Conservation (phyloP, 2,329 filamentous ascomycete genomes). For the Escovopsis sp. region DNA sequence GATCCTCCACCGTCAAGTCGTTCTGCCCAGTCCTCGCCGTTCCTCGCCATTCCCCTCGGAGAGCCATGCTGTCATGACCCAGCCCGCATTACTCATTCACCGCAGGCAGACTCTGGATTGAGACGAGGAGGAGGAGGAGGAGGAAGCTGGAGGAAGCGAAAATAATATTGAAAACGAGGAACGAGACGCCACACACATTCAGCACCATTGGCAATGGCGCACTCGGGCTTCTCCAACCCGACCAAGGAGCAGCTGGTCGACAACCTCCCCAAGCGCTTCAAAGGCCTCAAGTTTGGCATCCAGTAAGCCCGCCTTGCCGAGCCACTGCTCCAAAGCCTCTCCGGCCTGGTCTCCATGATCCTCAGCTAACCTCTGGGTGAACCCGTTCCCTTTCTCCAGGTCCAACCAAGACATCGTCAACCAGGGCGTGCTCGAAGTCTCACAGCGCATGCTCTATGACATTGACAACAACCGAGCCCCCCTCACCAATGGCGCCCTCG, state of each 20-base stretch:
- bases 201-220: slow-evolving; percentile 2
- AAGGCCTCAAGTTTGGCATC: slow-evolving; percentile 86
- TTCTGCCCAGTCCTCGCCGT: background rate
- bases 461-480: slow-evolving; percentile 64
- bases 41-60: background rate
- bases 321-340: too few relatives aligned
- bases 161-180: too few relatives aligned
- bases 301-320: slow-evolving; percentile 43
- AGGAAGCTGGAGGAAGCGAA: too few relatives aligned
- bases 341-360: too few relatives aligned
- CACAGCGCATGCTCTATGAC: slow-evolving; percentile 88
- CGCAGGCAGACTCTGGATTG: slow-evolving; percentile 1
- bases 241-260: slow-evolving; percentile 80
- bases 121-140: background rate
- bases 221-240: slow-evolving; percentile 4
- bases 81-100: background rate
- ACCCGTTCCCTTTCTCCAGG: slow-evolving; percentile 24
- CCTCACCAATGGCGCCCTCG: slow-evolving; percentile 72
- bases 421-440: slow-evolving; percentile 87
- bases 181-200: too few relatives aligned
- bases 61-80: slow-evolving; percentile 4
- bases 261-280: slow-evolving; percentile 79
- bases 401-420: slow-evolving; percentile 91
- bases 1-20: background rate
- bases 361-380: background rate